phyloP scores from a whole-genome alignment of 1,284 basidiomycete species.

The Heimioporus retisporus region DNA sequence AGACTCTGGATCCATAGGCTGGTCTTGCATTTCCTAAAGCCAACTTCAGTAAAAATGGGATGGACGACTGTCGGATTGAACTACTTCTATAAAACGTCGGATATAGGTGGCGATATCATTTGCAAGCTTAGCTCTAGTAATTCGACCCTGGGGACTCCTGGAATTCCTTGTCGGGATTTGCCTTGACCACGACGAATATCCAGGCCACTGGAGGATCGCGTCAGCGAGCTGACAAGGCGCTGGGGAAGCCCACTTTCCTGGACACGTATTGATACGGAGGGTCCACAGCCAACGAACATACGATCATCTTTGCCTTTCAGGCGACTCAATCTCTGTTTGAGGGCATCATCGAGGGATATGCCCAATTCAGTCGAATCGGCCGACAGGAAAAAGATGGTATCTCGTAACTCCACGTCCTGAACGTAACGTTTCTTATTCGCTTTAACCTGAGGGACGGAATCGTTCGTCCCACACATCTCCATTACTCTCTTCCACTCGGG shows the following conservation, averaged over 20 bases:
- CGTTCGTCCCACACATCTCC: constrained; percentile 44
- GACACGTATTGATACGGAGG: constrained; percentile 80
- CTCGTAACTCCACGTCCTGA: constrained; percentile 68
- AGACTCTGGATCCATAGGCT: constrained; percentile 67
- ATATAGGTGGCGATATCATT: constrained; percentile 77
- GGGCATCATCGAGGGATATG: constrained; percentile 65
- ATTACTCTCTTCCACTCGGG: constrained; percentile 36
- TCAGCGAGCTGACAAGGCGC: constrained; percentile 14
- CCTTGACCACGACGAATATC: constrained; percentile 78
- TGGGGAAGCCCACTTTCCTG: constrained; percentile 56
- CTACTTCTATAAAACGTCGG: constrained; percentile 63
- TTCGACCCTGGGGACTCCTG: constrained; percentile 75
- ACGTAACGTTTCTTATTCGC: constrained; percentile 81
- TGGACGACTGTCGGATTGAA: not conserved
- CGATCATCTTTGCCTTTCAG: constrained; percentile 64
- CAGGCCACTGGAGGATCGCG: constrained; percentile 67
- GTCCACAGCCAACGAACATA: constrained; percentile 75
- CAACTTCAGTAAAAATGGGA: constrained; percentile 14
- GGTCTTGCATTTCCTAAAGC: constrained; percentile 58
- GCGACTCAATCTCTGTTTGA: constrained; percentile 52
- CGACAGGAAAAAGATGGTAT: constrained; percentile 70
- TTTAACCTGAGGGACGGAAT: constrained; percentile 70
- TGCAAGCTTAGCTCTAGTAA: constrained; percentile 72
- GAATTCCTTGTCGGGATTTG: constrained; percentile 86
- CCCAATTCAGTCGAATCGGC: constrained; percentile 63